Base-by-base conservation (phyloP, 139 green algal species). In the Volvox africanus region DNA sequence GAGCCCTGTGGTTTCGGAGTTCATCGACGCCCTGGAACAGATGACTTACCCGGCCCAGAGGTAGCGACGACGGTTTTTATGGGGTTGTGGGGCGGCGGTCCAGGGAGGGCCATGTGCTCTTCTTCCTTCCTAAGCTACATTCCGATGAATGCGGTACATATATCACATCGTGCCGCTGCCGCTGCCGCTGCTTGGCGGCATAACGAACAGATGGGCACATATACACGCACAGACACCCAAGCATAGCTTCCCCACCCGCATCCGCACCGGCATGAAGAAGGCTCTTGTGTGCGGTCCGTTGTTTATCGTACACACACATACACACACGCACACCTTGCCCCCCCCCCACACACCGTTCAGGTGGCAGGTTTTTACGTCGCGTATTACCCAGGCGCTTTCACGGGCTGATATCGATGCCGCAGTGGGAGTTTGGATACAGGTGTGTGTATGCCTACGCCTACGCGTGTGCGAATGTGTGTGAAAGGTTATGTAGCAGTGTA, bases 1-100 rank as follows among this genome's bases (percentile, higher is more conserved):
- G 28, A 86, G 87, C 30, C 71, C 87, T 3, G n/a, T 91, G 87
- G 17, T 91, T 79, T 79, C 37, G 44, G 87, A 67, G 61, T 86
- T 44, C 11, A 33, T 91, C 3, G 87, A 61, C 9, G 87, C 87
- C 26, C 76, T 91, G 87, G 87, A 86, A 1, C 22, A 44, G 16
- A 50, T 50, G 36, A 91, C 87, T 0, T 91, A 91, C 87, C 87
- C 87, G 33, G 76, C 75, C 13, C 87, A 91, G 33, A 37, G 87
- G 87, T 86, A 61, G 55, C 71, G 6, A 17, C 44, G 9, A 55
- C 5, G 44, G 44, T 55, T n/a, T 55, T 55, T 55, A 55, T 55
- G 44, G 5, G 44, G 44, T 55, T 5, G 44, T 55, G 5, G 5
- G 5, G 5, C 44, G 44, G 44, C 44, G 9, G 44, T 55, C 44